Conservation (phyloP, 805 yeast species). For the Saccharomycopsis fibuligera region DNA sequence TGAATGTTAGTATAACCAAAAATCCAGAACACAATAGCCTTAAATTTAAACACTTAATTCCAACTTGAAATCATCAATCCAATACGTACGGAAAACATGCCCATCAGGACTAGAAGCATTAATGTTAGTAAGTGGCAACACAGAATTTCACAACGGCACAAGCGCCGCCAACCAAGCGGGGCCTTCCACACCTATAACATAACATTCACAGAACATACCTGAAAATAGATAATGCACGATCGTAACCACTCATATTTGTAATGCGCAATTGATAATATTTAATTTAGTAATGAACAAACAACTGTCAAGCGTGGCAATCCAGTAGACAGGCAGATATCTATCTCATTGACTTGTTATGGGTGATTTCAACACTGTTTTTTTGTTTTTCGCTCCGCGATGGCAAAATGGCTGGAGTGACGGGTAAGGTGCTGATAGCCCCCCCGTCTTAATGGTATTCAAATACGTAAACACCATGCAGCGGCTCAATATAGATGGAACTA, state of each 20-base stretch:
- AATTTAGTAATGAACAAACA: neutral
- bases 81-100: conserved; percentile 79
- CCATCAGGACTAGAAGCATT: conserved; percentile 76
- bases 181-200: no score
- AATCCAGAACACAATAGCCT: neutral
- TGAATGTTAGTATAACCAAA: conserved; percentile 9
- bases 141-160: no score
- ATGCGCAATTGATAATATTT: neutral
- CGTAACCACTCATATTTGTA: conserved; percentile 89
- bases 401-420: neutral
- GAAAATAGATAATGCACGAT: conserved; percentile 94
- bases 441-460: no score
- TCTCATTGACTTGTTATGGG: neutral
- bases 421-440: no score
- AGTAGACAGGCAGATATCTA: neutral
- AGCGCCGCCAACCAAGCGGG: no score
- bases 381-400: neutral
- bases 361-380: neutral
- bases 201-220: conserved; percentile 65
- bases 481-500: no score
- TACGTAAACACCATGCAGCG: no score
- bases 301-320: neutral
- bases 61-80: neutral
- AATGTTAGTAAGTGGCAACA: conserved; percentile 29
- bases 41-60: neutral